phyloP scores from a whole-genome alignment of 2,329 filamentous ascomycete genomes.

The Orbilia blumenaviensis region DNA sequence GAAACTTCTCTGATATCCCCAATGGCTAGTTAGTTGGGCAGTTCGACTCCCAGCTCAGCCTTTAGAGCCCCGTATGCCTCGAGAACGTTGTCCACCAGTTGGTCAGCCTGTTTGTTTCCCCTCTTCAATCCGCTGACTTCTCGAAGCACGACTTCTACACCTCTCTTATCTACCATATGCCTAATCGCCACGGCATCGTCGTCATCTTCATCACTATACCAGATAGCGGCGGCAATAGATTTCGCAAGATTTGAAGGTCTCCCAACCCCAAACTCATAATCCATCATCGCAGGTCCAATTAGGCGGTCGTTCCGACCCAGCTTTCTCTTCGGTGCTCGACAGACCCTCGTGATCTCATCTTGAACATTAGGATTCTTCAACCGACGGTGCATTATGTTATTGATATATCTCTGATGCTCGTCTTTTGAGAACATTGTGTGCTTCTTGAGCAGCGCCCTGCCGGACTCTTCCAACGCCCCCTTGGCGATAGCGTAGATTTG shows the following conservation, averaged over 20 bases:
- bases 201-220: constrained; percentile 93
- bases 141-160: constrained; percentile 76
- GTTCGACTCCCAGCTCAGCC: constrained; percentile 11
- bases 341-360: constrained; percentile 90
- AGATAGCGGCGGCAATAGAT: constrained; percentile 88
- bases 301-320: constrained; percentile 94
- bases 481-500: constrained; percentile 82
- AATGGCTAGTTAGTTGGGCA: neutral
- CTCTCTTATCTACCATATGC: constrained; percentile 79
- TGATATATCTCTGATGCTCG: constrained; percentile 87
- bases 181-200: constrained; percentile 88
- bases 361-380: constrained; percentile 62
- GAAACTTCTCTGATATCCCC: neutral
- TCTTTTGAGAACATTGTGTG: constrained; percentile 71
- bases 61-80: constrained; percentile 18
- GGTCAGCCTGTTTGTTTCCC: constrained; percentile 77
- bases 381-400: constrained; percentile 79
- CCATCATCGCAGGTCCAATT: constrained; percentile 89
- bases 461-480: constrained; percentile 83
- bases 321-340: constrained; percentile 92
- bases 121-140: constrained; percentile 83
- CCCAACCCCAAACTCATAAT: constrained; percentile 75
- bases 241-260: constrained; percentile 73
- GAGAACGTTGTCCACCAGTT: constrained; percentile 73
- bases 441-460: constrained; percentile 83